Conservation (phyloP, 2,329 filamentous ascomycete genomes). For the Botrytis pseudocinerea region DNA sequence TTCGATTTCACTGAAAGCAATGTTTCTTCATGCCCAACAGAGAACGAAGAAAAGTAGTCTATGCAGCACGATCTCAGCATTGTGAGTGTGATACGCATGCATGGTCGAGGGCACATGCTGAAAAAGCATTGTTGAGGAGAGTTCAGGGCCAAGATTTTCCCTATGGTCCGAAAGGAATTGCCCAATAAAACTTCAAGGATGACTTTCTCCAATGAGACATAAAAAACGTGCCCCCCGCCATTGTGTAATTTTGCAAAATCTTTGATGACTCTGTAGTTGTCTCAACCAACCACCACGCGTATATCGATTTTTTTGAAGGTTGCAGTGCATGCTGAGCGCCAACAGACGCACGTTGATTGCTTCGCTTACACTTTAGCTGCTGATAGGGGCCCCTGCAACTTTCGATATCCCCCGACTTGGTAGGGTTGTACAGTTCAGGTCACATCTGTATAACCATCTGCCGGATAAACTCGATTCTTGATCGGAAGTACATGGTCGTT, state of each 20-base stretch:
- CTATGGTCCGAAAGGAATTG: conserved; percentile 17
- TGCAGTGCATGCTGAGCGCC: conserved; percentile 14
- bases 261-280: conserved; percentile 10
- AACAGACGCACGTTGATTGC: conserved; percentile 24
- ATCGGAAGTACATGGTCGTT: not conserved
- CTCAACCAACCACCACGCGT: conserved; percentile 14
- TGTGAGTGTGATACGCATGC: conserved; percentile 19
- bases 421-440: not conserved
- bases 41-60: not conserved
- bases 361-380: conserved; percentile 15
- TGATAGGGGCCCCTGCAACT: conserved; percentile 15
- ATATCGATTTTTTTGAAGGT: conserved; percentile 12
- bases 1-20: not conserved
- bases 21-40: not conserved
- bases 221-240: conserved; percentile 19
- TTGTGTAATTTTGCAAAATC: conserved; percentile 10
- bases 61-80: not conserved
- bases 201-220: conserved; percentile 12
- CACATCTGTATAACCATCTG: conserved; percentile 14
- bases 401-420: conserved; percentile 4
- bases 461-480: conserved; percentile 12
- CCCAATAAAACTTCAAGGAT: conserved; percentile 19
- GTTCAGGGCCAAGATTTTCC: conserved; percentile 16
- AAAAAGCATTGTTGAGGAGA: conserved; percentile 12
- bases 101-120: conserved; percentile 7